phyloP scores from a whole-genome alignment of 441 rosid species.

The Gossypium lobatum region DNA sequence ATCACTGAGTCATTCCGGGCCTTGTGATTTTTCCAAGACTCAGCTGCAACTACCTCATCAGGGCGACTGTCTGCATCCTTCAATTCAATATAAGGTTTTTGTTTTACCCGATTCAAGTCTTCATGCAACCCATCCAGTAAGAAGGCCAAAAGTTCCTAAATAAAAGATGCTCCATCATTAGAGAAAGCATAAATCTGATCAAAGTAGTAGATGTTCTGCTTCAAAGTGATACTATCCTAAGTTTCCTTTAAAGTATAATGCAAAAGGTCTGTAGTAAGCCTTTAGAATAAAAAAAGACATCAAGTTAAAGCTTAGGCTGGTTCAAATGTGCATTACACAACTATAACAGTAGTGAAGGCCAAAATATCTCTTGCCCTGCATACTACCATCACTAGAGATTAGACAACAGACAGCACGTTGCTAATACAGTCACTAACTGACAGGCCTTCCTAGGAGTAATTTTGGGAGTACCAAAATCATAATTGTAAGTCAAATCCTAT shows the following conservation, averaged over 20 bases:
- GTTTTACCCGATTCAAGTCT: conserved; percentile 62
- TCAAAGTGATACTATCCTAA: not conserved
- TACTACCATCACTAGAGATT: not conserved
- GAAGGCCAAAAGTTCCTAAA: conserved; percentile 64
- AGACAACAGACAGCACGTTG: not conserved
- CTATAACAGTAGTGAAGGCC: not conserved
- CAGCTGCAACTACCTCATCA: conserved; percentile 60
- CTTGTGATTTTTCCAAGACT: conserved; percentile 56
- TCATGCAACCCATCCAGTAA: conserved; percentile 70
- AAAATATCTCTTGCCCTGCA: not conserved
- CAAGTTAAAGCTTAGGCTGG: not conserved
- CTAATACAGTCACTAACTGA: not conserved
- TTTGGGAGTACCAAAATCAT: not conserved
- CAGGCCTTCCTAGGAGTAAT: not conserved
- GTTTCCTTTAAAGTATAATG: not conserved
- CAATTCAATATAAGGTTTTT: conserved; percentile 58
- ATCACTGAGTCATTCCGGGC: conserved; percentile 65
- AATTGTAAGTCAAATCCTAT: not conserved
- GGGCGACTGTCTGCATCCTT: conserved; percentile 54
- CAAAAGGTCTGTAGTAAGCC: not conserved
- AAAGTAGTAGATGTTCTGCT: too few species aligned
- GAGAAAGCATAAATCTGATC: not conserved
- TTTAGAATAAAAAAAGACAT: too few species aligned
- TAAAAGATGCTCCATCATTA: not conserved
- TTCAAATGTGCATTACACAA: not conserved